Evolutionary conservation across 305 asterid genomes (phyloP), one percentile per base, ranked within the genome.

Genomic region (Solanum aculeatissimum): DNA sequence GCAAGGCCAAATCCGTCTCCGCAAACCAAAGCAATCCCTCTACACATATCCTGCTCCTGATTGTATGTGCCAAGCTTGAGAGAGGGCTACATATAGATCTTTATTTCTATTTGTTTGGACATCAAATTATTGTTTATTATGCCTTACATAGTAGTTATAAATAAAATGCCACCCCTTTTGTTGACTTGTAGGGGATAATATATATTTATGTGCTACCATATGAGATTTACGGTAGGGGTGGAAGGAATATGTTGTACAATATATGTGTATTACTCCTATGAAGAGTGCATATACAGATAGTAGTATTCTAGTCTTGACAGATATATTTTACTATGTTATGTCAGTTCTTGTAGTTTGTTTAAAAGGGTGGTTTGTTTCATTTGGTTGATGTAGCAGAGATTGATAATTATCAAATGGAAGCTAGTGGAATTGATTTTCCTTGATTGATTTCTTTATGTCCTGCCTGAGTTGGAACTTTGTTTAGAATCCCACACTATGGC

Each of bases 41-140:
- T 97, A 95, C 38, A 95, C 98, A 15, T 97, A 97, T 83, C 99
- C 99, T 14, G 97, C 97, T 66, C 97, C 98, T 8, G 98, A 97
- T 88, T 97, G 99, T 85, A 93, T 97, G 98, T 97, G 98, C 90
- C 89, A 77, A 55, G 87, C 90, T 81, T 88, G 88, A 90, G 15
- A 8, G 58, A 8, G 47, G 57, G 45, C 23, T 69, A 10, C 66
- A 29, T 68, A 29, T 63, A 83, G 70, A 69, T 51, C 62, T 38
- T 38, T 58, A 58, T 75, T 60, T 40, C 19, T 66, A n/a, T 70
- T 70, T 84, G 47, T 84, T 58, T 69, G 74, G 54, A 60, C 32
- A 27, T 77, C 35, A 74, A 27, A 60, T 80, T 43, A 75, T 71
- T 57, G 83, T 78, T 85, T 85, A 75, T 75, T 75, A 82, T 79